Conservation (phyloP, 1,284 basidiomycete species). For the Ustilago nuda region DNA sequence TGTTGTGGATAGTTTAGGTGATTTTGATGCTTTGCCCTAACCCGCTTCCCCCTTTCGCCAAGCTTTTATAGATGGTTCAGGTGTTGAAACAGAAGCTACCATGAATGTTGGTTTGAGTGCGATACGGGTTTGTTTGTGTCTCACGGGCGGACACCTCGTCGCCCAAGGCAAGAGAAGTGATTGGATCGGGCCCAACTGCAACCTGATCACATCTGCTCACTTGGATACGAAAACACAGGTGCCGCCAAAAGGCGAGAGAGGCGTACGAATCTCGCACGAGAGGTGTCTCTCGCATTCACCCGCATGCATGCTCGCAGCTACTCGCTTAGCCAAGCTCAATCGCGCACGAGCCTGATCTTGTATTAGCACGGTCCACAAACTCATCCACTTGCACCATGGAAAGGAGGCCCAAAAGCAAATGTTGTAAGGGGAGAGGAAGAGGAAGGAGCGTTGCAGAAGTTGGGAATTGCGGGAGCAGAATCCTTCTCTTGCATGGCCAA, state of each 20-base stretch:
- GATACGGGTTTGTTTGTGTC: not conserved
- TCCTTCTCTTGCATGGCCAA: slow-evolving; percentile 20
- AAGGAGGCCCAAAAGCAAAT: no score
- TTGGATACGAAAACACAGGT: not conserved
- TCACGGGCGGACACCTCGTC: not conserved
- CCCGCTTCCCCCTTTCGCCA: no score
- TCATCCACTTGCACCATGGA: no score
- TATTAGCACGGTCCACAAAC: no score
- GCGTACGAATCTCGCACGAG: not conserved
- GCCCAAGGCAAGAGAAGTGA: not conserved
- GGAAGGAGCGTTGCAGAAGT: no score
- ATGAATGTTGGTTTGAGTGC: not conserved
- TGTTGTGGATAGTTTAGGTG: slow-evolving; percentile 60
- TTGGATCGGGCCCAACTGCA: not conserved
- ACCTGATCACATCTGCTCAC: not conserved
- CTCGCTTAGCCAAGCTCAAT: no score
- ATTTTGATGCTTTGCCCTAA: slow-evolving; percentile 54
- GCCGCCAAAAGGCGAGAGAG: not conserved
- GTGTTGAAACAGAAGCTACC: no score
- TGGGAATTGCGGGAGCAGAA: slow-evolving; percentile 3
- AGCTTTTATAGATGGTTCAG: not conserved
- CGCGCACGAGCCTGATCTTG: no score
- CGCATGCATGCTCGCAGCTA: no score
- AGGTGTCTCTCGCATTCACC: no score
- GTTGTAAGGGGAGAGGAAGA: no score